Percentiles rank a stretch among this genome's conserved stretches.
Conservation (phyloP, 179 eudicot species). For the Nepenthes alata region DNA sequence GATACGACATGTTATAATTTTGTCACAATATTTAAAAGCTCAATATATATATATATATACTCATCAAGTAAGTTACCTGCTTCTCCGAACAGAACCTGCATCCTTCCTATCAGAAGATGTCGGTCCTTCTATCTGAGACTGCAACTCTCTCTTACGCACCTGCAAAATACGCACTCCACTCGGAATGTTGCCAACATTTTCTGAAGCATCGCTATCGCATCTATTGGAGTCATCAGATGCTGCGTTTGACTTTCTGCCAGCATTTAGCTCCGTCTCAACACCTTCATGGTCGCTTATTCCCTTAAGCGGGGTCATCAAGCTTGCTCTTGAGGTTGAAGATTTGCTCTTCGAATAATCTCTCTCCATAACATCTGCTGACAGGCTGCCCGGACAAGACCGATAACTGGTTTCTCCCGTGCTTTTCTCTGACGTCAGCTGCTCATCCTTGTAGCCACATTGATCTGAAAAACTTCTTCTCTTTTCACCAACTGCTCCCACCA, state of each 20-base stretch:
- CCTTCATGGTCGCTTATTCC: slow-evolving; percentile 3
- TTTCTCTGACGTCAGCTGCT: slow-evolving; percentile 8
- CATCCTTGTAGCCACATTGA: slow-evolving; percentile 6
- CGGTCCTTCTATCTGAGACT: slow-evolving; percentile 19
- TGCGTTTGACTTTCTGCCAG: slow-evolving; percentile 18
- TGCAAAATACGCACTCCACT: slow-evolving; percentile 17
- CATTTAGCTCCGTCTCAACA: slow-evolving; percentile 12
- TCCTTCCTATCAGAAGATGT: slow-evolving; percentile 21
- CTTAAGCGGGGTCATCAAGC: background rate
- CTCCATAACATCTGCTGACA: slow-evolving; percentile 3
- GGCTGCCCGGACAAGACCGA: slow-evolving; percentile 4
- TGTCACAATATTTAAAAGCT: background rate
- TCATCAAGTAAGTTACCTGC: slow-evolving; percentile 24
- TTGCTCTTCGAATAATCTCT: slow-evolving; percentile 8
- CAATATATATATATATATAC: too few species aligned
- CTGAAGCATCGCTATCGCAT: slow-evolving; percentile 11
- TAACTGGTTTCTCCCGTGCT: slow-evolving; percentile 10
- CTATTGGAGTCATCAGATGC: slow-evolving; percentile 23
- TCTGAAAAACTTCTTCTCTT: slow-evolving; percentile 3
- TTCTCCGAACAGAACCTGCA: slow-evolving; percentile 13
- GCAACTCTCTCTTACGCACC: slow-evolving; percentile 23
- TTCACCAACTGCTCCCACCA: slow-evolving; percentile 14
- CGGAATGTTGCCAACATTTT: slow-evolving; percentile 12
- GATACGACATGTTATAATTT: too few species aligned
- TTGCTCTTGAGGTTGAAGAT: slow-evolving; percentile 7